These are phyloP conservation scores for Exidia glandulosa DNA, from an alignment of 768 basidiomycete genomes.

Conservation along the genomic window DNA sequence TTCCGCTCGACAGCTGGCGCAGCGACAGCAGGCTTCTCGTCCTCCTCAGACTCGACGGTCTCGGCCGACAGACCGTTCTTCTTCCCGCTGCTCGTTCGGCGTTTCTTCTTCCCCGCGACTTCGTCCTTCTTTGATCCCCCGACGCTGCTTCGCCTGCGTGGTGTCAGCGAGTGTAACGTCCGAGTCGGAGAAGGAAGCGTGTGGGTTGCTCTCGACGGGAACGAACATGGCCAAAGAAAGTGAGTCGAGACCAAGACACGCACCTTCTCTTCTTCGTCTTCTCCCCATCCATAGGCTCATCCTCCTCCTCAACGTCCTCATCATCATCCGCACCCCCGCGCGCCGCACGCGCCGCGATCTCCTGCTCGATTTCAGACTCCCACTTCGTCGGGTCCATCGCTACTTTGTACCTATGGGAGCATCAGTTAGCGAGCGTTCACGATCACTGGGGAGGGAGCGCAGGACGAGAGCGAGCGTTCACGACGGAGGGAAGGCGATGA, in stretches of 20 bases:
- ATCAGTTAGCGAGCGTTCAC: not conserved
- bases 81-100: slow-evolving; percentile 23
- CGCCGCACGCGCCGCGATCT: slow-evolving; percentile 18
- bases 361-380: slow-evolving; percentile 32
- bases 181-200: no score
- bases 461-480: not conserved
- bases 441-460: not conserved
- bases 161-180: no score
- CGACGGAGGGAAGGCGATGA: not conserved
- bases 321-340: slow-evolving; percentile 7
- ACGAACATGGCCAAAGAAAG: no score
- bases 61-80: slow-evolving; percentile 36
- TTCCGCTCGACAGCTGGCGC: slow-evolving; percentile 46
- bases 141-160: no score
- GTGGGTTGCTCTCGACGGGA: no score
- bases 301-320: slow-evolving; percentile 34
- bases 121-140: no score
- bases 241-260: no score
- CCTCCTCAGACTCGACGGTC: slow-evolving; percentile 36
- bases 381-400: slow-evolving; percentile 63
- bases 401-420: slow-evolving; percentile 43
- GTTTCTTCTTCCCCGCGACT: slow-evolving; percentile 13
- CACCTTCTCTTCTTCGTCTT: no score
- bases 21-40: slow-evolving; percentile 31
- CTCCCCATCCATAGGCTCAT: no score